Conservation (phyloP, 768 basidiomycete genomes). For the Boletus speciosus region DNA sequence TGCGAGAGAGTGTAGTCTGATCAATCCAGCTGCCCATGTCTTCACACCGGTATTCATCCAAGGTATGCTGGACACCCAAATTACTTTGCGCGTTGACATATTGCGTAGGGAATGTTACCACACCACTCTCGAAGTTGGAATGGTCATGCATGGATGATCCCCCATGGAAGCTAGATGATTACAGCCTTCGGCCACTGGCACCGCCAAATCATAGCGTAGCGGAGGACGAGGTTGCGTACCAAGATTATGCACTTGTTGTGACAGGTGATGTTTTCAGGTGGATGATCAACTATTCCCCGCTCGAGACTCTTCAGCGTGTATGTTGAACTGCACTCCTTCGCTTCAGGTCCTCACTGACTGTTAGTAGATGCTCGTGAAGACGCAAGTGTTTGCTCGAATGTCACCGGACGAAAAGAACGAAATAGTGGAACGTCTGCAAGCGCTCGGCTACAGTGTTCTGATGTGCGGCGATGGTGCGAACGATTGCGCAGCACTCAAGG, state of each 20-base stretch:
- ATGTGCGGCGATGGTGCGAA: conserved; percentile 99
- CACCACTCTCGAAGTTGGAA: conserved; percentile 60
- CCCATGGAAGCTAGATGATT: conserved; percentile 79
- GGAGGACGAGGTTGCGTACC: conserved; percentile 65
- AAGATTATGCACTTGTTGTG: conserved; percentile 88
- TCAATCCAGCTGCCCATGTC: conserved; percentile 85
- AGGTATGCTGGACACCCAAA: conserved; percentile 41
- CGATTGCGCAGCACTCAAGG: conserved; percentile 97
- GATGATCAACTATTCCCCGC: conserved; percentile 93
- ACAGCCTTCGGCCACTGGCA: conserved; percentile 76
- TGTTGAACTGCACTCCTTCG: background rate
- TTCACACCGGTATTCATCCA: conserved; percentile 77
- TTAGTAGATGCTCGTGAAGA: conserved; percentile 92
- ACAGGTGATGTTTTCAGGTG: conserved; percentile 97
- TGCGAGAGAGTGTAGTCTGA: conserved; percentile 86
- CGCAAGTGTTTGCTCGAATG: conserved; percentile 97
- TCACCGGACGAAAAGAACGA: conserved; percentile 99
- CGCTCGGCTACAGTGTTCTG: conserved; percentile 90
- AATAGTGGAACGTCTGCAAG: conserved; percentile 90
- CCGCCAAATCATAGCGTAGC: conserved; percentile 74
- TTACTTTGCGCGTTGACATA: background rate
- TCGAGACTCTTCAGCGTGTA: conserved; percentile 92
- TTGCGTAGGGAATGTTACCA: conserved; percentile 49
- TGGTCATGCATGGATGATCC: conserved; percentile 94
- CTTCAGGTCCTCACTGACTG: background rate